Evolutionary conservation across 768 basidiomycete genomes (phyloP).

Genomic region (Boletellus emodensis): DNA sequence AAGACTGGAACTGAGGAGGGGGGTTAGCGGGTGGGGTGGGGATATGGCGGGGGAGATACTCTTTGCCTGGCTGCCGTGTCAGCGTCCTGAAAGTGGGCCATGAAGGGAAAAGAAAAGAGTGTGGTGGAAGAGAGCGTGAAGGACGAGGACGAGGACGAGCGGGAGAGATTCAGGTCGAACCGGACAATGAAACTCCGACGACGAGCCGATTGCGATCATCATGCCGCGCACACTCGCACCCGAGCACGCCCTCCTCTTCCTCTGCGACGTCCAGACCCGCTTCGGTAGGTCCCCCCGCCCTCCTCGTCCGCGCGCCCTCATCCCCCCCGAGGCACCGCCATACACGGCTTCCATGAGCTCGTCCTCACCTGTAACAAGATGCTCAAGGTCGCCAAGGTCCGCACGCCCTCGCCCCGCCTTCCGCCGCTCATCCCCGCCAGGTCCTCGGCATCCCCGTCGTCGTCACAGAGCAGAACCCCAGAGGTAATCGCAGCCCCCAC

Average conservation of each 20-base stretch:
- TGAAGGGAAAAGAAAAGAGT: constrained; percentile 20
- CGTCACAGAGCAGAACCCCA: constrained; percentile 82
- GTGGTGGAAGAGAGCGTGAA: constrained; percentile 28
- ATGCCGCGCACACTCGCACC: constrained; percentile 33
- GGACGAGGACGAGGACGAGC: constrained; percentile 18
- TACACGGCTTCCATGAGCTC: constrained; percentile 70
- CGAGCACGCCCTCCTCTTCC: constrained; percentile 53
- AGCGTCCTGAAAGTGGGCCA: constrained; percentile 14
- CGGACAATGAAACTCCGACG: constrained; percentile 26
- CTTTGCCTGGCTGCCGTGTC: constrained; percentile 40
- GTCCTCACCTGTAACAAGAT: constrained; percentile 70
- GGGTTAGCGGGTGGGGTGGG: background rate
- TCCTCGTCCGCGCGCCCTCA: background rate
- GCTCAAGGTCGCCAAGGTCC: constrained; percentile 68
- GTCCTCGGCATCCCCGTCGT: constrained; percentile 66
- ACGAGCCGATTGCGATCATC: too few relatives aligned
- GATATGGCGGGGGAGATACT: constrained; percentile 13
- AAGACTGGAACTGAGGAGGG: constrained; percentile 57
- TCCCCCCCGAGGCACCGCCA: constrained; percentile 39
- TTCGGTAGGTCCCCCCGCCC: constrained; percentile 48
- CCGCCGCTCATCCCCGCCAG: constrained; percentile 29
- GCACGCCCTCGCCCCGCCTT: background rate
- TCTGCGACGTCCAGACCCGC: constrained; percentile 80
- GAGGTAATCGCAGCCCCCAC: constrained; percentile 41
- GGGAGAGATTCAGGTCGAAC: constrained; percentile 11